Base-by-base conservation (phyloP, 768 basidiomycete genomes). In the Phaeotremella skinneri region DNA sequence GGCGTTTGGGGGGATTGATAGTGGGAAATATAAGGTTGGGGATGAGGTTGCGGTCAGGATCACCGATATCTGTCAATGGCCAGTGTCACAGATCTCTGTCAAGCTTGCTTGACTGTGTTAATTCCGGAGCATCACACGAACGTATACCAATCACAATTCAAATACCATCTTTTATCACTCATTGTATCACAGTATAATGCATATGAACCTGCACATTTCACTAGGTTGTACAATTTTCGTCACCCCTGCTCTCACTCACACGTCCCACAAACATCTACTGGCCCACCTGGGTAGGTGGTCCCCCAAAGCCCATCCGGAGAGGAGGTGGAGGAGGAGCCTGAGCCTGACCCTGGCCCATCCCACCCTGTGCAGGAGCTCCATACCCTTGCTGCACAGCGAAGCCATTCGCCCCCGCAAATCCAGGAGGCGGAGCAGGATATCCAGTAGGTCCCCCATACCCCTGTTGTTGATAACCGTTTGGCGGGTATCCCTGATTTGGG, bases 221-320 rank as follows among this genome's bases (percentile, higher is more conserved):
- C 17, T 7, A 37, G 7, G 17, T 7, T 37, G 7, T 37, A 37
- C 34, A 37, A 37, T 37, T 7, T 37, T 37, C 17, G 7, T 37
- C 34, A 37, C 7, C 7, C 7, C 17, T 7, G 7, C 9, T 37
- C 17, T 37, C 34, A 37, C 34, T n/a, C n/a, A n/a, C n/a, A n/a
- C n/a, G n/a, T n/a, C n/a, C 34, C 34, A 37, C 7, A 7, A 37
- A 7, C 9, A 7, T 37, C 39, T 41, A 42, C 52, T 45, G 16
- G 34, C 9, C 29, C 2, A 20, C 47, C 27, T 56, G 47, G 5
- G 39, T 13, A 25, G 54, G 49, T 20, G 42, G 23, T 16, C 32
- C 52, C 29, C 59, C 59, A 55, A 73, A 73, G 29, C 72, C 72
- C 67, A 73, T 67, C 30, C 72, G 42, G 11, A 73, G 57, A 32